Base-by-base conservation (phyloP, 2,329 filamentous ascomycete genomes). In the Fusarium sp. region DNA sequence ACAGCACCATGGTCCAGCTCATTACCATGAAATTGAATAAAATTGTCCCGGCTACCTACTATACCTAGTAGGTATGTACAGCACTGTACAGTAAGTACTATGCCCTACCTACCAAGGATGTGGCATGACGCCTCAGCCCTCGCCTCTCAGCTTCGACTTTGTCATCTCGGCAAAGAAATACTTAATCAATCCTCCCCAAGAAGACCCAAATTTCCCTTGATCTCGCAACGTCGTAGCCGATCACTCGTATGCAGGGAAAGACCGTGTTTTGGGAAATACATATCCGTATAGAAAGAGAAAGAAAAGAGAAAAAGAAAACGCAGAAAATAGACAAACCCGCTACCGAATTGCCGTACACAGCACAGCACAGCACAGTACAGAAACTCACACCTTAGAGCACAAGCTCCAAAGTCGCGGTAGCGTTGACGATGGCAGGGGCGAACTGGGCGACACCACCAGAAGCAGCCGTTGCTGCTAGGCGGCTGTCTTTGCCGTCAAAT, bases 221-320 rank as follows among this genome's bases (percentile, higher is more conserved):
- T 70, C 68, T 70, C 53, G 42, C 53, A 69, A 69, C 45, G 55
- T 71, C 45, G 56, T 51, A 71, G 56, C 57, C 68, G 68, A 71
- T 71, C 68, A 58, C 55, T 50, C 55, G 70, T 64, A 69, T 56
- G 56, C 50, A 71, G 42, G 56, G 64, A 69, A 68, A 71, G 50
- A 57, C 56, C 46, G 25, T 43, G 53, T 61, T 39, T 58, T 58
- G 57, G 59, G 39, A 51, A 55, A 68, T 50, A 42, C 39, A 64
- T 53, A 46, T 18, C 41, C 21, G 21, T 25, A 25, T 23, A 43
- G 21, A 43, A 43, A 43, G 34, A 18, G 18, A 37, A 37, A 37
- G 34, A 37, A n/a, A 37, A n/a, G 34, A 37, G 18, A 37, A 37
- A n/a, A 37, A 37, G 34, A 37, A 37, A 37, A 37, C 18, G 21